Evolutionary conservation across 2,329 filamentous ascomycete genomes (phyloP).

Genomic region (Claviceps spartinae): DNA sequence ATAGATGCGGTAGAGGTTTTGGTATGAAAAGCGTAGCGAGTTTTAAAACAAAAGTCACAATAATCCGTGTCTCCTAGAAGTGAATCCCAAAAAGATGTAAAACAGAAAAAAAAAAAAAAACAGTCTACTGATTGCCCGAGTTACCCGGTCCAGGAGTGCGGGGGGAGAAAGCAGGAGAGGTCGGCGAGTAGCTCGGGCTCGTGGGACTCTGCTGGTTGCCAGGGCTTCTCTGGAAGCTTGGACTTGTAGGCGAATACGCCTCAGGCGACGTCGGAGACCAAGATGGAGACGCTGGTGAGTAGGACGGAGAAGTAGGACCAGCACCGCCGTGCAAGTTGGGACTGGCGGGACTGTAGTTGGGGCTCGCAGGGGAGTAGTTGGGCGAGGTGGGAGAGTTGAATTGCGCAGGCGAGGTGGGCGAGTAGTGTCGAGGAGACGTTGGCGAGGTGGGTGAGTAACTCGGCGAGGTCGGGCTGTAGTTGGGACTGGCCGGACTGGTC

Average conservation of each 20-base stretch:
- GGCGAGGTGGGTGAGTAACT: constrained; percentile 52
- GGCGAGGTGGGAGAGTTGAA: constrained; percentile 67
- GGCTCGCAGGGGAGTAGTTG: constrained; percentile 56
- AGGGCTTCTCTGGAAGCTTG: constrained; percentile 41
- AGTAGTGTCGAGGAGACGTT: constrained; percentile 42
- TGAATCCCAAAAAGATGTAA: not conserved
- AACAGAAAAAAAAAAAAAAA: not conserved
- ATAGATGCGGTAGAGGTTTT: too few relatives aligned
- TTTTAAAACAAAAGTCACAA: too few relatives aligned
- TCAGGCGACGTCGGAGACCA: constrained; percentile 65
- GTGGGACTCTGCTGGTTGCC: constrained; percentile 46
- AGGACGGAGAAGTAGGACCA: constrained; percentile 42
- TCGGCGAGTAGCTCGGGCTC: constrained; percentile 61
- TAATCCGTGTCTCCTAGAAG: too few relatives aligned
- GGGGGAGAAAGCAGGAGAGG: constrained; percentile 33
- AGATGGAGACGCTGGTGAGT: constrained; percentile 58
- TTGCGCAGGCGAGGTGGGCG: constrained; percentile 56
- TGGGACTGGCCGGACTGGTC: constrained; percentile 42
- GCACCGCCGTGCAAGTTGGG: constrained; percentile 33
- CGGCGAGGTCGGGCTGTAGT: constrained; percentile 53
- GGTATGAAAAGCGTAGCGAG: too few relatives aligned
- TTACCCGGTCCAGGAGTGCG: constrained; percentile 30
- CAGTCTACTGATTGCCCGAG: constrained; percentile 30
- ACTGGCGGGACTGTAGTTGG: constrained; percentile 58
- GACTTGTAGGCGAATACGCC: constrained; percentile 50